phyloP scores from a whole-genome alignment of 2,329 filamentous ascomycete species.

The Aspergillus calidoustus region DNA sequence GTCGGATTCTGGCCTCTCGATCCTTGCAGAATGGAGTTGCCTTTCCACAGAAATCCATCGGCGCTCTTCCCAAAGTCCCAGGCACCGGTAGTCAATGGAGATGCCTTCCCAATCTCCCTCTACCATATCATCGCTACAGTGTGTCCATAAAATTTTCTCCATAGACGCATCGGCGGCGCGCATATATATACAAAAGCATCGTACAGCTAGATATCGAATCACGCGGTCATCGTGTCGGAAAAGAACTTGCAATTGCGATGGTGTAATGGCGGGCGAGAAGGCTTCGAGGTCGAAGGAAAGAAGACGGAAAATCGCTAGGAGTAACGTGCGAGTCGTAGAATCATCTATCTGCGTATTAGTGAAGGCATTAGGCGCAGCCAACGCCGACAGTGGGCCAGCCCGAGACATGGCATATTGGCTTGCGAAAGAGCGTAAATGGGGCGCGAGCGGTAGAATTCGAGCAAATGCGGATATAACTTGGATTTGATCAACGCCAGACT shows the following conservation, averaged over 20 bases:
- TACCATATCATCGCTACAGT: constrained; percentile 68
- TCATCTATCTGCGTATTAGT: constrained; percentile 42
- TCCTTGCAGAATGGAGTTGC: constrained; percentile 30
- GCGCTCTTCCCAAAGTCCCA: constrained; percentile 67
- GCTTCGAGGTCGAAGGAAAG: constrained; percentile 73
- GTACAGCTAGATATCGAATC: constrained; percentile 79
- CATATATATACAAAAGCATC: constrained; percentile 78
- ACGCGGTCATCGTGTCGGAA: constrained; percentile 63
- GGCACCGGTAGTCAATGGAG: constrained; percentile 77
- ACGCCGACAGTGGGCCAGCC: constrained; percentile 39
- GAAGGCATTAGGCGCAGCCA: constrained; percentile 35
- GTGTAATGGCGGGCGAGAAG: constrained; percentile 69
- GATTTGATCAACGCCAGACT: constrained; percentile 39
- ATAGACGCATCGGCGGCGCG: constrained; percentile 78
- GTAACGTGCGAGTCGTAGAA: constrained; percentile 47
- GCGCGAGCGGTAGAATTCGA: constrained; percentile 78
- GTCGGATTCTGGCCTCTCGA: constrained; percentile 27
- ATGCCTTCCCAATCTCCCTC: constrained; percentile 75
- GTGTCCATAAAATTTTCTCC: constrained; percentile 69
- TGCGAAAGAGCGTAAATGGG: constrained; percentile 76
- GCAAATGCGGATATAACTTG: constrained; percentile 73
- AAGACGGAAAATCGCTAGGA: constrained; percentile 78
- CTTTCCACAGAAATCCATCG: constrained; percentile 52
- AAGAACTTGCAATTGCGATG: constrained; percentile 69
- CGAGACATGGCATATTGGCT: constrained; percentile 52